phyloP scores from a whole-genome alignment of 331 rosid species.

The Phaseolus coccineus region DNA sequence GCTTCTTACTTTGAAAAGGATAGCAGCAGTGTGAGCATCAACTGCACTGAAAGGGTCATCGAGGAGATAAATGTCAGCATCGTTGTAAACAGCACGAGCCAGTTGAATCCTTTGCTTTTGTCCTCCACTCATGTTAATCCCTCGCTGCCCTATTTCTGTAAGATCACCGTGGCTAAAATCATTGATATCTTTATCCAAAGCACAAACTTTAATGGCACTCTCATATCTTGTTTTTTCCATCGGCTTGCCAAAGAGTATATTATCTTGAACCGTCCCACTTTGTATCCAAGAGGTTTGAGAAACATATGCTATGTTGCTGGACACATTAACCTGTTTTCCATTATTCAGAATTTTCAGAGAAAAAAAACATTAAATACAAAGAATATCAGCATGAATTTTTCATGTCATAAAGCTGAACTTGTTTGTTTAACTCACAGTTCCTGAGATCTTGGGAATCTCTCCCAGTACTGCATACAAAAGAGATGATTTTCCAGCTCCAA shows the following conservation, averaged over 20 bases:
- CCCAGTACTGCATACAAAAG: conserved; percentile 67
- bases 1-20: conserved; percentile 68
- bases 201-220: conserved; percentile 72
- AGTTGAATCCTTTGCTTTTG: conserved; percentile 70
- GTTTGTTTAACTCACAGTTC: conserved; percentile 58
- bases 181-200: conserved; percentile 73
- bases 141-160: conserved; percentile 65
- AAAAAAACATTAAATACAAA: background rate
- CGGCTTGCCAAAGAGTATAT: conserved; percentile 75
- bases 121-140: conserved; percentile 67
- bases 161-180: conserved; percentile 73
- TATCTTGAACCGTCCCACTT: conserved; percentile 79
- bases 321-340: conserved; percentile 61
- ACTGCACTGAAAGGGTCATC: conserved; percentile 96
- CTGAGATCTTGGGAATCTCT: conserved; percentile 72
- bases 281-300: conserved; percentile 91
- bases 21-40: conserved; percentile 85
- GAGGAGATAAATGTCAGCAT: conserved; percentile 81
- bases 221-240: conserved; percentile 68
- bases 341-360: background rate
- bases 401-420: too few relatives aligned
- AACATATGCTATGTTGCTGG: conserved; percentile 79
- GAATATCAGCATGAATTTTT: background rate
- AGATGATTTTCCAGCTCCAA: conserved; percentile 90
- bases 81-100: conserved; percentile 78